phyloP scores from a whole-genome alignment of 176 grass and related monocot species.

The bread wheat (Triticum aestivum) region DNA sequence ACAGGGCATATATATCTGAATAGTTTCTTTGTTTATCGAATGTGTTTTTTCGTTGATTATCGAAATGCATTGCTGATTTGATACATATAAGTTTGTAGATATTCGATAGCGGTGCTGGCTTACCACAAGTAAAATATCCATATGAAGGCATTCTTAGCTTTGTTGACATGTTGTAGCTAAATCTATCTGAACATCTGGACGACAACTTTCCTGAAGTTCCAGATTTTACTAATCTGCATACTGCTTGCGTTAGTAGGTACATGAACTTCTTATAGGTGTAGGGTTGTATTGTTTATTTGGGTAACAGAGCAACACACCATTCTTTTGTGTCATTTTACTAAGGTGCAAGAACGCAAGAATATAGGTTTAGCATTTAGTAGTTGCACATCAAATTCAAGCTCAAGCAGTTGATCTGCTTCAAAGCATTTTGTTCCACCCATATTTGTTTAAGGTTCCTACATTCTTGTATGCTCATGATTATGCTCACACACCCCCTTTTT shows the following conservation, averaged over 20 bases:
- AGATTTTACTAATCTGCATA: conserved; percentile 11
- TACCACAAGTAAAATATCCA: background rate
- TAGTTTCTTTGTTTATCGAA: too few species aligned
- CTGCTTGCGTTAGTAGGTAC: background rate
- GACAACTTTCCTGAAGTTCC: background rate
- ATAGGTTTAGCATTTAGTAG: background rate
- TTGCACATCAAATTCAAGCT: background rate
- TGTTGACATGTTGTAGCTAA: background rate
- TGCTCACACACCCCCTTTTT: background rate
- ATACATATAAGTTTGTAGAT: conserved; percentile 10
- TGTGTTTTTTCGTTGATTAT: background rate
- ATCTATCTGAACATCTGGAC: background rate
- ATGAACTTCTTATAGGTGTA: background rate
- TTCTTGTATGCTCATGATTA: background rate
- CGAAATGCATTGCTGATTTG: background rate
- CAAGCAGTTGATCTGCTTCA: background rate
- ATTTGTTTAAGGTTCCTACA: background rate
- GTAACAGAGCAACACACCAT: background rate
- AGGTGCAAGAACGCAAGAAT: too few species aligned
- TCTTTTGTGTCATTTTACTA: too few species aligned
- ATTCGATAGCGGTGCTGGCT: background rate
- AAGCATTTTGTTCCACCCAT: background rate
- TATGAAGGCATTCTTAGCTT: background rate
- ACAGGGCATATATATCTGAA: background rate
- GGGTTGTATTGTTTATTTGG: background rate